phyloP scores from a whole-genome alignment of 2,329 filamentous ascomycete species.

The Didymella pomorum region DNA sequence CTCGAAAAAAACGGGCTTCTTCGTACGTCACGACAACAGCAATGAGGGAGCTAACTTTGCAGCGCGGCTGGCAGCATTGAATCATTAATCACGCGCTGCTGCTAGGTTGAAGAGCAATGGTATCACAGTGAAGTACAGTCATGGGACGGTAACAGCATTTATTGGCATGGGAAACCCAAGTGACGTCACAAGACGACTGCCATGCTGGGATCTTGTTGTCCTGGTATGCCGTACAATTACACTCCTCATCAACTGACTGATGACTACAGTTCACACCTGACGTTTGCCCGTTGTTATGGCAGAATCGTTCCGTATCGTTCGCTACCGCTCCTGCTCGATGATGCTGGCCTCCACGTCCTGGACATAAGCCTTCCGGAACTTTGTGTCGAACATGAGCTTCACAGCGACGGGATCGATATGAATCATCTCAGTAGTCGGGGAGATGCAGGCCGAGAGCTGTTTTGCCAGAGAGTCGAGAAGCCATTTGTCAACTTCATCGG shows the following conservation, averaged over 20 bases:
- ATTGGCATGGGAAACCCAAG: not conserved
- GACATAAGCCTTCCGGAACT: not conserved
- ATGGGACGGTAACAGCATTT: not conserved
- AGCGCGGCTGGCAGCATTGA: not conserved
- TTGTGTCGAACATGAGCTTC: not conserved
- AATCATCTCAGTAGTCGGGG: not conserved
- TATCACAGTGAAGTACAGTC: not conserved
- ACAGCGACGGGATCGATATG: not conserved
- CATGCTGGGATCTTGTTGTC: not conserved
- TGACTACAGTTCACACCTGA: not conserved
- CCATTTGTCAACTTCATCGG: not conserved
- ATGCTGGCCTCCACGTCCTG: not conserved
- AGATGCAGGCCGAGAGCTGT: not conserved
- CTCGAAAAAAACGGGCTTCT: no score
- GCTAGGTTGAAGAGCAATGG: not conserved
- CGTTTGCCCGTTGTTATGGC: not conserved
- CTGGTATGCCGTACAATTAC: not conserved
- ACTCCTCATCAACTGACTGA: not conserved
- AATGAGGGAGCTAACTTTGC: not conserved
- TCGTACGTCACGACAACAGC: not conserved
- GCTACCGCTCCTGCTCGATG: not conserved
- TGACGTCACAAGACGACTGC: not conserved
- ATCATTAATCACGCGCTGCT: not conserved
- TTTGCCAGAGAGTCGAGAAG: not conserved
- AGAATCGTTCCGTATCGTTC: not conserved